These are phyloP conservation scores for Penicillium paneum DNA, from an alignment of 2,329 filamentous ascomycete genomes.

Conservation along the genomic window DNA sequence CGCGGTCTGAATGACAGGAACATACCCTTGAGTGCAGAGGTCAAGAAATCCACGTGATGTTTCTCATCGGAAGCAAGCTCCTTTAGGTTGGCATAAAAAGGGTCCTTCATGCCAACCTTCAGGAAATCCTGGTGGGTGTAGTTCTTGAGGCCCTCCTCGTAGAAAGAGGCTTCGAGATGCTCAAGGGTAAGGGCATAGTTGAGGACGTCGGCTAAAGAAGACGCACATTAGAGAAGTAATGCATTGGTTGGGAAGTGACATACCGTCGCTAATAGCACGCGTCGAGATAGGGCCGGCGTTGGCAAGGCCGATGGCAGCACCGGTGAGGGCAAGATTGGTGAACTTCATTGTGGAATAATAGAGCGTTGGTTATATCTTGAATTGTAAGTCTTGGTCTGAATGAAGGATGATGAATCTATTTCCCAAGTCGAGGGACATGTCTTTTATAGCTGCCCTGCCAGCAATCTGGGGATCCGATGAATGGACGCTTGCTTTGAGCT, in stretches of 20 bases:
- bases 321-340: slow-evolving; percentile 10
- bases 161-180: slow-evolving; percentile 62
- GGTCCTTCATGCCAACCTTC: slow-evolving; percentile 49
- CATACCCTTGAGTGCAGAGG: slow-evolving; percentile 38
- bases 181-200: slow-evolving; percentile 44
- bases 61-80: slow-evolving; percentile 57
- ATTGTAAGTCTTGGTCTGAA: neutral
- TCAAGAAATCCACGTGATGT: slow-evolving; percentile 58
- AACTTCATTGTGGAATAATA: slow-evolving; percentile 9
- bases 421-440: neutral
- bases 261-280: slow-evolving; percentile 14
- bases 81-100: slow-evolving; percentile 58
- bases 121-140: slow-evolving; percentile 55
- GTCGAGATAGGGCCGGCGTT: slow-evolving; percentile 10
- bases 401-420: neutral
- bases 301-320: slow-evolving; percentile 7
- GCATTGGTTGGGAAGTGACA: neutral
- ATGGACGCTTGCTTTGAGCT: neutral
- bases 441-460: neutral
- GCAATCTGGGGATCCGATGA: neutral
- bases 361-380: neutral
- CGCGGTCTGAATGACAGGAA: neutral
- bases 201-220: slow-evolving; percentile 18
- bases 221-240: neutral
- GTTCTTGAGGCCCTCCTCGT: slow-evolving; percentile 57